Base-by-base conservation (phyloP, 179 eudicot genomes). In the Silene noctiflora region DNA sequence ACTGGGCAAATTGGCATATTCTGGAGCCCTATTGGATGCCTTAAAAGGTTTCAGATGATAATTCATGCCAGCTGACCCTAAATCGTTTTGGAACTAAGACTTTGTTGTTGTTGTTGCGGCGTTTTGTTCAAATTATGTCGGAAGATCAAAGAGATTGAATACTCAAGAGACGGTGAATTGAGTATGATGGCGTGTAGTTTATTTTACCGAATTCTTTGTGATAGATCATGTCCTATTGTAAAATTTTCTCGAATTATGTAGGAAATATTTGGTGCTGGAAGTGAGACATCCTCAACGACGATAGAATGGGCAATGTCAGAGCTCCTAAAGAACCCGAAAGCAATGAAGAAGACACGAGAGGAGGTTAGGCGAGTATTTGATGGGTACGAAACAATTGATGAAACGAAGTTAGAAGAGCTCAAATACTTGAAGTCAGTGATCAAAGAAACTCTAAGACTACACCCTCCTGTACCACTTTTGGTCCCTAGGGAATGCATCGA, bases 381-480 rank as follows among this genome's bases (percentile, higher is more conserved):
- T 20, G 68, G 67, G 7, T 22, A 71, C 17, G 31, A 22, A 55
- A 68, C 8, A 10, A 51, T 78, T 6, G 73, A 78, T 8, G 76
- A 78, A 62, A 22, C 72, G 6, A 64, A 24, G 25, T 1, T 72
- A 39, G 8, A 56, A 4, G 60, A 72, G 29, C 76, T 78, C 1
- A 78, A 55, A 4, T 78, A 64, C 48, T 72, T 78, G 11, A 66
- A 65, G 24, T 31, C 25, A 5, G 60, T 65, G 4, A 72, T 78
- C 53, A 78, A 65, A 56, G 81, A 78, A 59, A 72, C 77, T 3
- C 65, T 78, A 22, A 67, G 81, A 66, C 58, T 78, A 14, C 81
- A 78, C 14, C 81, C 81, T 24, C 77, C 81, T 2, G 58, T 70
- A 21, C 69, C 74, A 0, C 27, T 68, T 24, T 78, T 78, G 8